Conservation (phyloP, 768 basidiomycete species). For the Clitopilus passeckerianus region DNA sequence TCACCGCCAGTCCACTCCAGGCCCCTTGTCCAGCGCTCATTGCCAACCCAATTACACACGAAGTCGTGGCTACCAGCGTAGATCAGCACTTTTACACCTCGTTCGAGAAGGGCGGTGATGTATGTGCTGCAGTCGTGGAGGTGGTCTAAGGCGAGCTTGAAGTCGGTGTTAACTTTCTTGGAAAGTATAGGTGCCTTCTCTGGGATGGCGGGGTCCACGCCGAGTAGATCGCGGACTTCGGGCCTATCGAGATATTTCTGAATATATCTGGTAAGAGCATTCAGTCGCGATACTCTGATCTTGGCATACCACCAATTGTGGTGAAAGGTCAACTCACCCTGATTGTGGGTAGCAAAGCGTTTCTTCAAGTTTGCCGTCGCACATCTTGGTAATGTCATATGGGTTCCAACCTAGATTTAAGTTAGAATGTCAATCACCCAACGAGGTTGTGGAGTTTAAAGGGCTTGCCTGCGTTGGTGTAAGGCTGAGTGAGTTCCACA, state of each 20-base stretch:
- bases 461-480: conserved; percentile 34
- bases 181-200: conserved; percentile 28
- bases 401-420: conserved; percentile 39
- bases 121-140: background rate
- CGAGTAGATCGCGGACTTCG: conserved; percentile 48
- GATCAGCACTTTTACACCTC: no score
- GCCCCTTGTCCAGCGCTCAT: no score
- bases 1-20: no score
- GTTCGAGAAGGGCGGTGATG: no score
- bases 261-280: conserved; percentile 39
- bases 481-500: conserved; percentile 35
- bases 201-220: conserved; percentile 48
- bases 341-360: conserved; percentile 59
- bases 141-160: conserved; percentile 39
- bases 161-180: conserved; percentile 39
- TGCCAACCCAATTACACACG: no score
- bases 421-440: background rate
- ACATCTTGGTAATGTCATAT: conserved; percentile 66
- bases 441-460: background rate
- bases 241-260: conserved; percentile 56
- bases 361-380: conserved; percentile 40
- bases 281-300: background rate
- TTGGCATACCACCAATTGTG: background rate
- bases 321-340: conserved; percentile 19
- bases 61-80: no score